Evolutionary conservation across 139 green algal species (phyloP).

Genomic region (Pleodorina starrii): DNA sequence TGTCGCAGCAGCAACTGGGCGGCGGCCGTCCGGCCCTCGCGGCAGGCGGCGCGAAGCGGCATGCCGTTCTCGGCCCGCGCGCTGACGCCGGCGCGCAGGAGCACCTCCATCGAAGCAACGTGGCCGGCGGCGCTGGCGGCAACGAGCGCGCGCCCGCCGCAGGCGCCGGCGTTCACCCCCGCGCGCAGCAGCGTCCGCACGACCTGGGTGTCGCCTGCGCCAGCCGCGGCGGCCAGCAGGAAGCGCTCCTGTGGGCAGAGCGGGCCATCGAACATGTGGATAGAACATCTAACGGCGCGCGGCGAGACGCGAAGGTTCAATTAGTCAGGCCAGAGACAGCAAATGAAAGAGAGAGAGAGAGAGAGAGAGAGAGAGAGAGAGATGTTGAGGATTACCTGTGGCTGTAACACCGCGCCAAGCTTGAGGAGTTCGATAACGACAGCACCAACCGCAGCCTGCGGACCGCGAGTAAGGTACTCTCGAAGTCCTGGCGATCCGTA

Average conservation of each 20-base stretch:
- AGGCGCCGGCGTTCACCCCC: background rate
- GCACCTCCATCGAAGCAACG: background rate
- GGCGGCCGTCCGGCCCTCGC: background rate
- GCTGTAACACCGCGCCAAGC: background rate
- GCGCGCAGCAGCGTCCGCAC: constrained; percentile 6
- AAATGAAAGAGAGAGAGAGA: too few species aligned
- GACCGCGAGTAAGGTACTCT: background rate
- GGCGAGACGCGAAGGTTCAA: too few species aligned
- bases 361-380: background rate
- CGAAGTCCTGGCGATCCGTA: background rate
- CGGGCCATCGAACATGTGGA: background rate
- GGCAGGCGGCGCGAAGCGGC: constrained; percentile 23
- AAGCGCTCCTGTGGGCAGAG: constrained; percentile 30
- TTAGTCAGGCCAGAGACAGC: too few species aligned
- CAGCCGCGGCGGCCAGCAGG: constrained; percentile 11
- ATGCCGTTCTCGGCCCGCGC: constrained; percentile 36
- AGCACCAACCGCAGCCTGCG: background rate
- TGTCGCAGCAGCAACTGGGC: constrained; percentile 9
- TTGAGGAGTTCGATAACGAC: background rate
- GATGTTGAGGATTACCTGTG: background rate
- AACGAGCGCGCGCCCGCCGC: constrained; percentile 33
- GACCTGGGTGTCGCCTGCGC: background rate
- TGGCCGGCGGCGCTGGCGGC: constrained; percentile 8
- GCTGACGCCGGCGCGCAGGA: constrained; percentile 11
- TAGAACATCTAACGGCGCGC: too few species aligned